These are phyloP conservation scores for Collybia mongolica DNA, from an alignment of 768 basidiomycete species.

Conservation along the genomic window DNA sequence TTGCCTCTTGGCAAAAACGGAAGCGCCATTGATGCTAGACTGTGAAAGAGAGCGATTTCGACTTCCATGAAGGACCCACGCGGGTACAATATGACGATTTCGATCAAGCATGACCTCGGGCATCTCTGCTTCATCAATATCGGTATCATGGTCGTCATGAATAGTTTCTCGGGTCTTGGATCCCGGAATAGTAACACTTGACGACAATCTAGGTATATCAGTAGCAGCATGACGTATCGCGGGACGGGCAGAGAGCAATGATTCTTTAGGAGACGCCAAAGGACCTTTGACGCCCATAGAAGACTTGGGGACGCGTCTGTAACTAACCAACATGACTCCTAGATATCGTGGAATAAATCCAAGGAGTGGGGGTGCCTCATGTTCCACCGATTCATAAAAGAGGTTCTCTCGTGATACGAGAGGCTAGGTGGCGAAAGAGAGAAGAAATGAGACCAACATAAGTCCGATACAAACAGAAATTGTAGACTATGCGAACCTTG, in stretches of 20 bases:
- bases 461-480: constrained; percentile 18
- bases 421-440: constrained; percentile 53
- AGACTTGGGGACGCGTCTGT: constrained; percentile 69
- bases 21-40: constrained; percentile 38
- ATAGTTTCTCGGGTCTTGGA: constrained; percentile 13
- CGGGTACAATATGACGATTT: constrained; percentile 94
- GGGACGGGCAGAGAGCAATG: constrained; percentile 24
- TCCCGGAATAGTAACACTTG: constrained; percentile 16
- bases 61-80: constrained; percentile 74
- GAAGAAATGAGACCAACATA: constrained; percentile 10
- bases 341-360: constrained; percentile 97
- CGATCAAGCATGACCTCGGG: constrained; percentile 93
- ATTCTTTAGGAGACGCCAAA: constrained; percentile 14
- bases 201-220: constrained; percentile 18
- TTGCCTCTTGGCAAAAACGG: constrained; percentile 32
- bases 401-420: constrained; percentile 95
- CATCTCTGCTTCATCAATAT: constrained; percentile 76
- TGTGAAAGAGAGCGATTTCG: constrained; percentile 50
- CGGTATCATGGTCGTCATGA: constrained; percentile 34
- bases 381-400: constrained; percentile 96
- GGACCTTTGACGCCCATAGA: constrained; percentile 17
- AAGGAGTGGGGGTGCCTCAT: constrained; percentile 87
- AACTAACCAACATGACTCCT: constrained; percentile 98
- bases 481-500: constrained; percentile 65
- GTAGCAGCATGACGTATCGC: constrained; percentile 18